These are phyloP conservation scores for Mytilinidion resinicola DNA, from an alignment of 495 filamentous ascomycete species.

Conservation along the genomic window DNA sequence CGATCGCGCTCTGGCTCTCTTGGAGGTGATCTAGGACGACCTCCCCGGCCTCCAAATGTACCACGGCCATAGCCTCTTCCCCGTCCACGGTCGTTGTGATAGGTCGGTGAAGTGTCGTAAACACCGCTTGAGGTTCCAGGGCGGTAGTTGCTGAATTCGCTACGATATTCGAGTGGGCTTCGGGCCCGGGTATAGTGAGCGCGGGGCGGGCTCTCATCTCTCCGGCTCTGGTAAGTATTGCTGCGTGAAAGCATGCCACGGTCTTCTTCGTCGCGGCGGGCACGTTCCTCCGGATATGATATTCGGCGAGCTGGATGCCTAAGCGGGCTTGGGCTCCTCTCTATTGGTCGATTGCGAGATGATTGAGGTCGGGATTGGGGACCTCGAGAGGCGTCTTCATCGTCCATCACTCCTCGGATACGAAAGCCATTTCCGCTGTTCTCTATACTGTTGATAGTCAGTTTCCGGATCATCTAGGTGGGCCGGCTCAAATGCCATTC, in stretches of 20 bases:
- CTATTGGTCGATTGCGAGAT: neutral
- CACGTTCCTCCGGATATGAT: neutral
- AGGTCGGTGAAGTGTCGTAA: neutral
- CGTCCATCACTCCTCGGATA: conserved; percentile 3
- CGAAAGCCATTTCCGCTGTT: neutral
- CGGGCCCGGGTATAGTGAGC: neutral
- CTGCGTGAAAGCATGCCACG: neutral
- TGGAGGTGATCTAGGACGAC: neutral
- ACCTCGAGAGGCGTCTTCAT: neutral
- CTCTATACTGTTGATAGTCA: neutral
- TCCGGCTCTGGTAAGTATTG: neutral
- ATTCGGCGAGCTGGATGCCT: neutral
- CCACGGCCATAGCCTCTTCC: neutral
- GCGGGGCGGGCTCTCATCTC: neutral
- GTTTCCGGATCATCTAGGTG: neutral
- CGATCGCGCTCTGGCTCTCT: neutral
- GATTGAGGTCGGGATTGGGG: neutral
- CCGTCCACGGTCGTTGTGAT: neutral
- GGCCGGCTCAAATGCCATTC: too few species aligned
- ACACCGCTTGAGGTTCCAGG: too few species aligned
- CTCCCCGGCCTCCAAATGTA: neutral
- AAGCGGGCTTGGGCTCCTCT: neutral
- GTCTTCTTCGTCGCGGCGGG: neutral
- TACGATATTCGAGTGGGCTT: neutral
- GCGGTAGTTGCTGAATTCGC: too few species aligned